Percentiles rank a stretch among this genome's conserved stretches.
phyloP scores from a whole-genome alignment of 1,284 basidiomycete genomes.

The Naganishia sp. region DNA sequence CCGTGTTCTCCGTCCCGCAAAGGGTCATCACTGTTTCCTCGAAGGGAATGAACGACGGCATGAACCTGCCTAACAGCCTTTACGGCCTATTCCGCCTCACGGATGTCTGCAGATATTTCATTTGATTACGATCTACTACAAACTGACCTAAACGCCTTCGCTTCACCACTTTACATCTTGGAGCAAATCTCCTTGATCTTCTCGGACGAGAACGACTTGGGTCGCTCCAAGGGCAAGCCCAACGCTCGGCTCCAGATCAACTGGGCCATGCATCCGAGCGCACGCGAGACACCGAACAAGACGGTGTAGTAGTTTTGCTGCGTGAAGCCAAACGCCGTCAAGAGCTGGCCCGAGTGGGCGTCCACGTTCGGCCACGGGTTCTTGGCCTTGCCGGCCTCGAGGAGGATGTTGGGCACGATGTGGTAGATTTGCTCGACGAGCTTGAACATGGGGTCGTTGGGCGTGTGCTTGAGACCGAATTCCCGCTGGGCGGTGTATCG shows the following conservation, averaged over 20 bases:
- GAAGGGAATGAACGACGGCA: no score
- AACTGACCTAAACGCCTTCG: background rate
- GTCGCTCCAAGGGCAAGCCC: slow-evolving; percentile 64
- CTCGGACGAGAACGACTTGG: slow-evolving; percentile 56
- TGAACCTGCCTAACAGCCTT: no score
- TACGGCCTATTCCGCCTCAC: no score
- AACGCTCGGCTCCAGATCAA: slow-evolving; percentile 95
- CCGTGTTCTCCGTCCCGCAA: no score
- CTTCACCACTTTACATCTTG: slow-evolving; percentile 35
- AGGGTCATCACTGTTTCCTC: no score
- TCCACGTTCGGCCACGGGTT: slow-evolving; percentile 82
- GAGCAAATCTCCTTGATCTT: slow-evolving; percentile 73
- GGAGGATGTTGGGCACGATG: slow-evolving; percentile 87
- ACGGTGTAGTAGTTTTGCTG: slow-evolving; percentile 96
- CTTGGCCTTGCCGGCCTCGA: slow-evolving; percentile 92
- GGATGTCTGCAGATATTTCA: background rate
- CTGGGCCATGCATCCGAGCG: slow-evolving; percentile 75
- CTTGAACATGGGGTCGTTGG: slow-evolving; percentile 85
- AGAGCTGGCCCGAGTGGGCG: slow-evolving; percentile 91
- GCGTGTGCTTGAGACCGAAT: slow-evolving; percentile 87
- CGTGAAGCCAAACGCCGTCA: slow-evolving; percentile 63
- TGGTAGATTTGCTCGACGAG: slow-evolving; percentile 91
- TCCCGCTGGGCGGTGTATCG: slow-evolving; percentile 94
- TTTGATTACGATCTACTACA: background rate
- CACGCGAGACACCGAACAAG: slow-evolving; percentile 93